A percentile compares a stretch with the other conserved stretches of the same genome.
Conservation (phyloP, 345 rosid genomes). For the Zanthoxylum bungeanum region DNA sequence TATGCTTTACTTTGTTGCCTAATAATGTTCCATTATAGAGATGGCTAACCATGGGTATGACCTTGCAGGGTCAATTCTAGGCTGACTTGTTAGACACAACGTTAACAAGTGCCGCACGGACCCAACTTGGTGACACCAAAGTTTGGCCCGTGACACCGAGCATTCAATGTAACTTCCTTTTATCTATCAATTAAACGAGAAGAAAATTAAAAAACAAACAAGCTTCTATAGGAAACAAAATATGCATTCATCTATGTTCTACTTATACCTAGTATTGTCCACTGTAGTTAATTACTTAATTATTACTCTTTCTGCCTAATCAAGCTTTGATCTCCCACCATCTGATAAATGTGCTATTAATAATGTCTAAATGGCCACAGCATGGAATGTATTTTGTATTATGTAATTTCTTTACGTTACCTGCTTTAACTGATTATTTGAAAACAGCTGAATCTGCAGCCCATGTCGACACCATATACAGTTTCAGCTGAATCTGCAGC, state of each 20-base stretch:
- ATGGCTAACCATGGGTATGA: too few species aligned
- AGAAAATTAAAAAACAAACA: neutral
- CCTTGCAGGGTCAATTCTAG: too few species aligned
- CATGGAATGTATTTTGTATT: neutral
- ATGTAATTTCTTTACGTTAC: slow-evolving; percentile 10
- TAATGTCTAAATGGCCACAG: slow-evolving; percentile 1
- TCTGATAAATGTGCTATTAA: neutral
- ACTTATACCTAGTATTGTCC: slow-evolving; percentile 13
- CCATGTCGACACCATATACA: neutral
- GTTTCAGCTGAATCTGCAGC: neutral
- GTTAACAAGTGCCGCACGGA: too few species aligned
- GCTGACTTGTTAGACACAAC: too few species aligned
- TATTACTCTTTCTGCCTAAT: slow-evolving; percentile 19
- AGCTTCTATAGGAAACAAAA: slow-evolving; percentile 15
- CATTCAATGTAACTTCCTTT: neutral
- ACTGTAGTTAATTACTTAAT: slow-evolving; percentile 5
- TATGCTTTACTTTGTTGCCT: too few species aligned
- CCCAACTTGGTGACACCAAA: too few species aligned
- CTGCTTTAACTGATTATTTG: slow-evolving; percentile 20
- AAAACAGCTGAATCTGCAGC: slow-evolving; percentile 9
- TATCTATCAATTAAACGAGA: neutral
- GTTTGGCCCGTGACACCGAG: too few species aligned
- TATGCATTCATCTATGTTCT: slow-evolving; percentile 18
- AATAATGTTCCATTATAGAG: too few species aligned
- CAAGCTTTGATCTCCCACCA: neutral